phyloP scores from a whole-genome alignment of 208 protist genomes.

The Wallacemonas rigidus region DNA sequence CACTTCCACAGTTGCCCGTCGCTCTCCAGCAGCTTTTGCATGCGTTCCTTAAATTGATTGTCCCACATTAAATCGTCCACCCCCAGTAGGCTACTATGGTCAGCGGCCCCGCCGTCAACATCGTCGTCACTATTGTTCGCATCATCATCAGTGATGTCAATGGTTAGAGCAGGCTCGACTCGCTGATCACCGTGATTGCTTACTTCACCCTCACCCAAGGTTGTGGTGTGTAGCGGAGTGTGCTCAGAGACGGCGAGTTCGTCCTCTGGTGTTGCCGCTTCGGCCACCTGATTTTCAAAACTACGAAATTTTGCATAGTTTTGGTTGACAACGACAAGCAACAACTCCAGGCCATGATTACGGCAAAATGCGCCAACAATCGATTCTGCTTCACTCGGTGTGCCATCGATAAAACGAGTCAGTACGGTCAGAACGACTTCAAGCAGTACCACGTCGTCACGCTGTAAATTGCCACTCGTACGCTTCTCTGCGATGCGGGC shows the following conservation, averaged over 20 bases:
- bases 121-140: conserved; percentile 27
- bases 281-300: conserved; percentile 5
- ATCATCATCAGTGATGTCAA: conserved; percentile 20
- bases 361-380: conserved; percentile 79
- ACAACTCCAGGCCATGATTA: conserved; percentile 82
- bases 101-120: conserved; percentile 11
- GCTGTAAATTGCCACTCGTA: conserved; percentile 37
- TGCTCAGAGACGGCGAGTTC: not conserved
- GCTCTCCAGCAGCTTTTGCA: conserved; percentile 70
- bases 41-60: conserved; percentile 51
- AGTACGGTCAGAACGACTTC: conserved; percentile 81
- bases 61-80: conserved; percentile 22
- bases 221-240: not conserved
- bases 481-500: conserved; percentile 78
- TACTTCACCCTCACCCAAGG: too few species aligned
- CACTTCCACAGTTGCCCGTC: conserved; percentile 83
- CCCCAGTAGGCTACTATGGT: not conserved
- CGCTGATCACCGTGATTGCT: conserved; percentile 9
- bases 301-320: conserved; percentile 62
- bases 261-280: not conserved
- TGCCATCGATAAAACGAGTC: conserved; percentile 56
- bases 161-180: not conserved
- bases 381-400: conserved; percentile 32
- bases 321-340: conserved; percentile 85
- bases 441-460: conserved; percentile 69